phyloP scores from a whole-genome alignment of 306 rosid genomes.

The Carpinus viminea region DNA sequence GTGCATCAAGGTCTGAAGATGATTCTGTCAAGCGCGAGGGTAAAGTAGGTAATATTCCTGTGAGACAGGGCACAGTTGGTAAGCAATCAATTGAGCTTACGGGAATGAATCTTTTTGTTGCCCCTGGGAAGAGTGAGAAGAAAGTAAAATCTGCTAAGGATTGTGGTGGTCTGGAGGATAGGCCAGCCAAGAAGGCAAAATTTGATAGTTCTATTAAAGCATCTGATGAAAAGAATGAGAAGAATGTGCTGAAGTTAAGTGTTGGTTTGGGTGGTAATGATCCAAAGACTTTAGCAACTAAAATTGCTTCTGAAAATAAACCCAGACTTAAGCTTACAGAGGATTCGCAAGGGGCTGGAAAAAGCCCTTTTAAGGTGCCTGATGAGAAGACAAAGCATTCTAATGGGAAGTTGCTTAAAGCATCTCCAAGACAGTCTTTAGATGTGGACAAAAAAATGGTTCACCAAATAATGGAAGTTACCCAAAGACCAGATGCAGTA shows the following conservation, averaged over 20 bases:
- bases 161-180: slow-evolving; percentile 34
- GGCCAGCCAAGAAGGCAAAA: slow-evolving; percentile 48
- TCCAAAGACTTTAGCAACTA: slow-evolving; percentile 21
- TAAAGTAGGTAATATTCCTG: slow-evolving; percentile 17
- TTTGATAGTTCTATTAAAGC: slow-evolving; percentile 31
- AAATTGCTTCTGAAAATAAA: slow-evolving; percentile 18
- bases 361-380: slow-evolving; percentile 40
- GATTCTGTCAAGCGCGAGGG: slow-evolving; percentile 28
- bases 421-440: slow-evolving; percentile 22
- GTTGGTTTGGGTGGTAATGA: slow-evolving; percentile 24
- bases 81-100: background rate
- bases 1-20: slow-evolving; percentile 19
- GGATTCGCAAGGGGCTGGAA: slow-evolving; percentile 37
- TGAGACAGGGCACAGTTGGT: background rate
- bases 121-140: background rate
- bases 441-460: slow-evolving; percentile 35
- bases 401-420: slow-evolving; percentile 39
- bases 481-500: slow-evolving; percentile 56
- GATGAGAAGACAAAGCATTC: slow-evolving; percentile 23
- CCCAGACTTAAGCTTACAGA: slow-evolving; percentile 28
- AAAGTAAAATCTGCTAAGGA: slow-evolving; percentile 23
- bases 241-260: slow-evolving; percentile 20
- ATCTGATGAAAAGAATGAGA: slow-evolving; percentile 27
- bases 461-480: slow-evolving; percentile 38
- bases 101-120: too few species aligned